Evolutionary conservation across 164 flowering plant species (phyloP), one percentile per base, ranked within the genome.

Genomic region (Vitis amurensis): DNA sequence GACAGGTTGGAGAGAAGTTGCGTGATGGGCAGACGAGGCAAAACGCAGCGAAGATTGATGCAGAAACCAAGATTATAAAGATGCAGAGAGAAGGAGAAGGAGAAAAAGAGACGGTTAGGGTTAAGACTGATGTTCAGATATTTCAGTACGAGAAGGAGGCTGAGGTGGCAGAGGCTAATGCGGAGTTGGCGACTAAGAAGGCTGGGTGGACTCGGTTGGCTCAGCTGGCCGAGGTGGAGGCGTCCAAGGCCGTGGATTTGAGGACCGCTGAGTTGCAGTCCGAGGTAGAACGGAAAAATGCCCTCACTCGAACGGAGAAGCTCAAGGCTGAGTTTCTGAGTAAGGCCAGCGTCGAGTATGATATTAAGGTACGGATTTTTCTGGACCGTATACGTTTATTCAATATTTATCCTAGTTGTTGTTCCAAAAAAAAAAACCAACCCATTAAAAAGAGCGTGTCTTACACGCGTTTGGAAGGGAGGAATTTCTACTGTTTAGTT

Each of bases 321-420:
- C 81, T 81, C 61, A 77, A 68, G 72, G 87, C 87, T 50, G 82
- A 78, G 62, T 59, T 67, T 5, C 68, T 84, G 13, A 81, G 77
- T 37, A 81, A 81, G 53, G 85, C 88, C n/a, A 78, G 73, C 19
- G 84, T 82, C 49, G 84, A 80, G 8, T 82, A 77, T 48, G 86
- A 80, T 13, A 77, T 68, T 13, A 77, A 80, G 86, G 81, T 82
- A 74, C 44, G 5, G 0, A 13, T 49, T 19, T 30, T 52, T 53
- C 7, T 37, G 44, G 4, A 37, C 7, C 7, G 6, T 37, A 0
- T 37, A 2, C 44, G 5, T 37, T 37, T 37, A 3, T 37, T 37
- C 44, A 37, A 37, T 37, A 37, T 37, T 37, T 37, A 37, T 37
- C 27, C 27, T 23, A 23, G 27, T 23, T 2, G 27, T 23, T 23